Percentiles rank a stretch among this genome's conserved stretches.
phyloP scores from a whole-genome alignment of 768 basidiomycete species.

The Cyclocybe aegerita region DNA sequence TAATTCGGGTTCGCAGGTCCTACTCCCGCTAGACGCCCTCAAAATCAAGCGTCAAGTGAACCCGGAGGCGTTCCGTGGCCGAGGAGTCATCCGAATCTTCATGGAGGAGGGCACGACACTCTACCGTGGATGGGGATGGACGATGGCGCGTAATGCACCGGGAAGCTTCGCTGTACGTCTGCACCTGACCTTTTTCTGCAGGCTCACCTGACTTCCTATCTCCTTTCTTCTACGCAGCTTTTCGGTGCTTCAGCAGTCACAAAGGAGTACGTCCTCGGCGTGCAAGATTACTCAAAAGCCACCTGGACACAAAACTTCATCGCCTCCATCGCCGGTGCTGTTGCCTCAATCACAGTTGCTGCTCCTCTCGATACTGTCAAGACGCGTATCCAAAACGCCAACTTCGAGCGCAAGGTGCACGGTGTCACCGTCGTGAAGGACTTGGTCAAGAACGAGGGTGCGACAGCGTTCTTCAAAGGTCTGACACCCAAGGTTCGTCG shows the following conservation, averaged over 20 bases:
- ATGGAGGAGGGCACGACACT: constrained; percentile 88
- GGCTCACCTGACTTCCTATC: not conserved
- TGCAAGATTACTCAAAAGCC: constrained; percentile 89
- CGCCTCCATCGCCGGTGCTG: constrained; percentile 90
- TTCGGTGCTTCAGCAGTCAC: constrained; percentile 95
- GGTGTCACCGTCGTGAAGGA: constrained; percentile 84
- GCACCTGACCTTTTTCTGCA: not conserved
- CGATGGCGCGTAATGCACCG: constrained; percentile 95
- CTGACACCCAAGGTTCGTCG: constrained; percentile 87
- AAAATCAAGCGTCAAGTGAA: constrained; percentile 99
- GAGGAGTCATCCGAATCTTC: constrained; percentile 87
- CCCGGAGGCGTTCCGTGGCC: constrained; percentile 96
- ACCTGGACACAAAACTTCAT: constrained; percentile 98
- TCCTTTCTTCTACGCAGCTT: constrained; percentile 51
- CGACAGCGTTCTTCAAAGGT: constrained; percentile 90
- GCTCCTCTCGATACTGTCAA: constrained; percentile 96
- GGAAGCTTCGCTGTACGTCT: constrained; percentile 86
- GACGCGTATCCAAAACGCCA: constrained; percentile 97
- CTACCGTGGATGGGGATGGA: constrained; percentile 99
- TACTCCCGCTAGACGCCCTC: constrained; percentile 94
- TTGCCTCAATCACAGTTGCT: constrained; percentile 93
- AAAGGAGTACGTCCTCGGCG: constrained; percentile 89
- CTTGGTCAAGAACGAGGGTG: constrained; percentile 83
- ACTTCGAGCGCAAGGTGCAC: constrained; percentile 84
- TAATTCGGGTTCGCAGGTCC: constrained; percentile 46